Evolutionary conservation across 345 rosid species (phyloP).

Genomic region (Firmiana major): DNA sequence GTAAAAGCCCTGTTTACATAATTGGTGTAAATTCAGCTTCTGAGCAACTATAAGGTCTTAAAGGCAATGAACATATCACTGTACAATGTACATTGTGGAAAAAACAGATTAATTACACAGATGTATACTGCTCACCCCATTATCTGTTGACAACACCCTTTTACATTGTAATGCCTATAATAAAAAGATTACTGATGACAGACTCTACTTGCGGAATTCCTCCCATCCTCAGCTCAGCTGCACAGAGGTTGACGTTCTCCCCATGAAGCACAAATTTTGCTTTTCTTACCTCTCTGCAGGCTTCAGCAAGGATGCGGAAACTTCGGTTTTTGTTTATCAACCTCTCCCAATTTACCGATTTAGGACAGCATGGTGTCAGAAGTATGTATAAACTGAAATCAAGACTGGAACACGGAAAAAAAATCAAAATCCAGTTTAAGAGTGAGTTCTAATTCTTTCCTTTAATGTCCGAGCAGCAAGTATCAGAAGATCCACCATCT

Average conservation of each 20-base stretch:
- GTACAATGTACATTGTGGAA: neutral
- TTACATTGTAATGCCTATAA: neutral
- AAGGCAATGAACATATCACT: neutral
- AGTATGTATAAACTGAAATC: too few relatives aligned
- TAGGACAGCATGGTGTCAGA: neutral
- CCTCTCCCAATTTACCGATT: neutral
- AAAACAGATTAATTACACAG: neutral
- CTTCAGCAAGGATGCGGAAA: neutral
- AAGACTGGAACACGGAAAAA: neutral
- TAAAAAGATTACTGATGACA: neutral
- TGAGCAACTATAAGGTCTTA: neutral
- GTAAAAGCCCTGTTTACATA: neutral
- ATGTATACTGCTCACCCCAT: neutral
- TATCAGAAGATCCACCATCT: slow-evolving; percentile 93
- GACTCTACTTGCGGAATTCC: neutral
- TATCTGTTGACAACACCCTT: neutral
- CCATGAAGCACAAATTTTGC: neutral
- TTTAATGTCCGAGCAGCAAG: slow-evolving; percentile 67
- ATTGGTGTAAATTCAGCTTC: neutral
- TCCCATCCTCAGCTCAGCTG: neutral
- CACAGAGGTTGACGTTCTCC: neutral
- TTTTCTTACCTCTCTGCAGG: neutral
- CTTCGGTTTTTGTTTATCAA: neutral
- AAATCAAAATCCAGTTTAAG: neutral
- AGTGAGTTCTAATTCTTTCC: slow-evolving; percentile 17